Evolutionary conservation across 257 asterid species (phyloP).

Genomic region (Penstemon davidsonii): DNA sequence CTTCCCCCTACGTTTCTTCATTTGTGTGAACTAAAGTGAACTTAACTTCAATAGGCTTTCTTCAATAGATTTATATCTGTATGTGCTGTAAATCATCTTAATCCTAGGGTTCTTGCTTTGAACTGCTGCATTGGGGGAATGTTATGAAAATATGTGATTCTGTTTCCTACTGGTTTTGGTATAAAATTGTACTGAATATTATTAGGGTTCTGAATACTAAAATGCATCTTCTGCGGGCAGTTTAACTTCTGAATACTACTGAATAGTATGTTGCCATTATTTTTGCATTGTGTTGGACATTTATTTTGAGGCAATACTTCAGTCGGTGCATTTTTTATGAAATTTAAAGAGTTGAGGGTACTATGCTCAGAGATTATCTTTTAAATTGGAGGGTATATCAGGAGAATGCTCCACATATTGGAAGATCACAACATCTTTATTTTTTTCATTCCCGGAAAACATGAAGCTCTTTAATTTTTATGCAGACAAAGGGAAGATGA

Average conservation of each 20-base stretch:
- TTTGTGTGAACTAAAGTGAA: not conserved
- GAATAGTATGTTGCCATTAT: not conserved
- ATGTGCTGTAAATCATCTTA: not conserved
- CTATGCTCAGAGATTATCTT: not conserved
- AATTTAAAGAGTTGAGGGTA: not conserved
- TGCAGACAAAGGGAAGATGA: conserved; percentile 75
- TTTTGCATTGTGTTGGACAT: not conserved
- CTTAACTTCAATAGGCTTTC: not conserved
- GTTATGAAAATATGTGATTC: not conserved
- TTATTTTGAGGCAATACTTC: not conserved
- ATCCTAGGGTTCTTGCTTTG: not conserved
- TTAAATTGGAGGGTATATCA: not conserved
- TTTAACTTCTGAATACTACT: too few relatives aligned
- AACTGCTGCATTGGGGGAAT: too few relatives aligned
- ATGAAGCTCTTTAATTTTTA: conserved; percentile 1
- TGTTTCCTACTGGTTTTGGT: conserved; percentile 4
- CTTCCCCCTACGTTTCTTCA: not conserved
- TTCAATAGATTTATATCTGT: not conserved
- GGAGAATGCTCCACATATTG: not conserved
- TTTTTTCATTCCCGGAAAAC: conserved; percentile 9
- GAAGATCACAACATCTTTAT: not conserved
- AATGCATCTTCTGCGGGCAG: too few relatives aligned
- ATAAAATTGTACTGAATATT: conserved; percentile 8
- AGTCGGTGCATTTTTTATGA: not conserved
- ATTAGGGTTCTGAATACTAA: too few relatives aligned